Percentiles rank a stretch among this genome's conserved stretches.
Evolutionary conservation across 495 filamentous ascomycete genomes (phyloP).

Genomic region (Glutinoglossum americanum): DNA sequence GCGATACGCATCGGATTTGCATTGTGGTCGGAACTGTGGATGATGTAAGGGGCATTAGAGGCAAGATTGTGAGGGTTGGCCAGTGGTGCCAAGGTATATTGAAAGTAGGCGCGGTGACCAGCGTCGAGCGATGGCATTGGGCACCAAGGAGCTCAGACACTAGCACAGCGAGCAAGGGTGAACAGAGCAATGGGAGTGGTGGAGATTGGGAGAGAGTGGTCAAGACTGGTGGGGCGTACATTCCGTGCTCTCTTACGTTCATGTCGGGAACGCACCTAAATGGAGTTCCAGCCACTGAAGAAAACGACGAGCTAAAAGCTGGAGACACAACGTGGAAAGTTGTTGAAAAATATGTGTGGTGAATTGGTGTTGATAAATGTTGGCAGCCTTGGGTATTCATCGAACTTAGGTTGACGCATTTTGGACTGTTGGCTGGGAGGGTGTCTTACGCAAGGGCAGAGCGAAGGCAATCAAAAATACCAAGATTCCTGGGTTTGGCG

Average conservation of each 20-base stretch:
- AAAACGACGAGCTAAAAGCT: neutral
- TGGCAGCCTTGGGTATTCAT: neutral
- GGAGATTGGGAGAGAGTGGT: neutral
- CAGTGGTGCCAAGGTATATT: slow-evolving; percentile 25
- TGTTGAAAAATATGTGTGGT: neutral
- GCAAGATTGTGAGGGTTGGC: slow-evolving; percentile 27
- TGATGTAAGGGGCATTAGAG: slow-evolving; percentile 12
- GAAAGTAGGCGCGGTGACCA: slow-evolving; percentile 17
- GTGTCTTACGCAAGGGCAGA: neutral
- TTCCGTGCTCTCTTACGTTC: neutral
- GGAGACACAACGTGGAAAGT: neutral
- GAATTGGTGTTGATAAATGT: neutral
- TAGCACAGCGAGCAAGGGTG: neutral
- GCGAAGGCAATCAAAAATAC: neutral
- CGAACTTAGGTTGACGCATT: neutral
- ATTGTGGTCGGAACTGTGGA: slow-evolving; percentile 19
- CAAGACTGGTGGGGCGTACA: neutral
- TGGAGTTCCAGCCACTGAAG: neutral
- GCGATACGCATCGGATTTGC: slow-evolving; percentile 4
- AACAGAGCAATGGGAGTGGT: neutral
- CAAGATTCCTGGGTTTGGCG: neutral
- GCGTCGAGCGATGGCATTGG: slow-evolving; percentile 24
- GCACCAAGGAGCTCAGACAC: neutral
- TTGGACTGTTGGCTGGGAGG: neutral
- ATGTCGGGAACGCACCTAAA: neutral